Evolutionary conservation across 2,329 filamentous ascomycete genomes (phyloP).

Genomic region (Ceratocystis eucalypticola): DNA sequence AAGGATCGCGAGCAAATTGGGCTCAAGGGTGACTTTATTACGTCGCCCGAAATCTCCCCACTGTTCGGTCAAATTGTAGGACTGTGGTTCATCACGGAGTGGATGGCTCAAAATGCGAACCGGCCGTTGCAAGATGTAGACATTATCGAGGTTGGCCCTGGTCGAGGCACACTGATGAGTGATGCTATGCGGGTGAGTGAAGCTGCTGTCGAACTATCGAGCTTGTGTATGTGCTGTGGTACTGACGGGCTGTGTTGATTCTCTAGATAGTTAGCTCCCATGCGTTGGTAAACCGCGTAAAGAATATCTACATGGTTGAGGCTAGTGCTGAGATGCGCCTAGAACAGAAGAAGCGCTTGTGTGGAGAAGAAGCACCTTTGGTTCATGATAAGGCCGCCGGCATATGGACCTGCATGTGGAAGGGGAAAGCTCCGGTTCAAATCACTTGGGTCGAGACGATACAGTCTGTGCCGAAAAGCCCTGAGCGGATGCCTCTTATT

Average conservation of each 20-base stretch:
- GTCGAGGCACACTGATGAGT: slow-evolving; percentile 90
- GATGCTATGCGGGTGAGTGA: slow-evolving; percentile 70
- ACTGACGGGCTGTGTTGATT: background rate
- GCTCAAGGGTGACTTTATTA: slow-evolving; percentile 87
- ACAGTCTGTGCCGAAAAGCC: slow-evolving; percentile 61
- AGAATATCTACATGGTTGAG: slow-evolving; percentile 87
- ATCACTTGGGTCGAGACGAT: slow-evolving; percentile 87
- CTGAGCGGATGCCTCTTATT: slow-evolving; percentile 61
- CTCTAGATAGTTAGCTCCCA: slow-evolving; percentile 72
- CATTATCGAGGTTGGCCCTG: slow-evolving; percentile 86
- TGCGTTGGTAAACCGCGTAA: slow-evolving; percentile 61
- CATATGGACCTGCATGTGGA: slow-evolving; percentile 4
- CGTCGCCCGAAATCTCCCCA: slow-evolving; percentile 93
- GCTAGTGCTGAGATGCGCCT: slow-evolving; percentile 68
- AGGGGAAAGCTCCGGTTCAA: slow-evolving; percentile 40
- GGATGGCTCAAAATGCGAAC: slow-evolving; percentile 70
- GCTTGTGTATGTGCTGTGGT: background rate
- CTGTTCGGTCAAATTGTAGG: slow-evolving; percentile 90
- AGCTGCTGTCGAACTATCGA: background rate
- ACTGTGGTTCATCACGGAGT: slow-evolving; percentile 91
- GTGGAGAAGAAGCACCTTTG: slow-evolving; percentile 53
- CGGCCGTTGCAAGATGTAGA: slow-evolving; percentile 50
- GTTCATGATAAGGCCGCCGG: slow-evolving; percentile 27
- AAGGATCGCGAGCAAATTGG: slow-evolving; percentile 75
- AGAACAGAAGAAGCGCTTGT: slow-evolving; percentile 69